Conservation (phyloP, 768 basidiomycete species). For the Rhodotorula paludigena region DNA sequence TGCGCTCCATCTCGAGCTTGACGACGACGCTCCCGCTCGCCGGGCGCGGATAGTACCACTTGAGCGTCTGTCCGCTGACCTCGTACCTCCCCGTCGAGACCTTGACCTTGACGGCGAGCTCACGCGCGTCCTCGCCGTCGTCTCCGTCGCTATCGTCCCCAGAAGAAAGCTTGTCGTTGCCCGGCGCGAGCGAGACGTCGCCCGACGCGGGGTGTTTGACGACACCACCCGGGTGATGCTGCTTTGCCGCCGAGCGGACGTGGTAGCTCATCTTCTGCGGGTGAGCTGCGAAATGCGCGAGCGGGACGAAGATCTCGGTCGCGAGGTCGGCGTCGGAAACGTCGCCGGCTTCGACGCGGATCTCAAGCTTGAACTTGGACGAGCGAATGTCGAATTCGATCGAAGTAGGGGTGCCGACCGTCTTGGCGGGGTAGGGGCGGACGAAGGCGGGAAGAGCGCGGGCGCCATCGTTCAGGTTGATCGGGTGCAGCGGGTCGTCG, state of each 20-base stretch:
- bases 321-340: slow-evolving; percentile 50
- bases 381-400: slow-evolving; percentile 71
- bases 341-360: slow-evolving; percentile 63
- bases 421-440: slow-evolving; percentile 72
- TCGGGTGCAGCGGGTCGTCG: slow-evolving; percentile 30
- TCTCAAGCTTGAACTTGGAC: slow-evolving; percentile 64
- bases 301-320: slow-evolving; percentile 88
- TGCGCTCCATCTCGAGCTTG: slow-evolving; percentile 51
- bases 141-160: background rate
- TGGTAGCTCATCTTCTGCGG: slow-evolving; percentile 24
- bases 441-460: slow-evolving; percentile 78
- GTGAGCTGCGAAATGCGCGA: slow-evolving; percentile 72
- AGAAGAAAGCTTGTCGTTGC: background rate
- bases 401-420: slow-evolving; percentile 62
- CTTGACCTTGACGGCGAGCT: slow-evolving; percentile 41
- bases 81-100: slow-evolving; percentile 55
- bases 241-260: slow-evolving; percentile 5
- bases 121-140: slow-evolving; percentile 24
- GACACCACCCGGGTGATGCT: background rate
- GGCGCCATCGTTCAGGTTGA: slow-evolving; percentile 68
- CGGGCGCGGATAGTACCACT: slow-evolving; percentile 54
- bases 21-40: slow-evolving; percentile 44
- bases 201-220: slow-evolving; percentile 20
- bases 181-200: background rate
- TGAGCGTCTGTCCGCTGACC: slow-evolving; percentile 50